Percentiles rank a stretch among this genome's conserved stretches.
phyloP scores from a whole-genome alignment of 306 rosid genomes.

The Pyrus betulifolia region DNA sequence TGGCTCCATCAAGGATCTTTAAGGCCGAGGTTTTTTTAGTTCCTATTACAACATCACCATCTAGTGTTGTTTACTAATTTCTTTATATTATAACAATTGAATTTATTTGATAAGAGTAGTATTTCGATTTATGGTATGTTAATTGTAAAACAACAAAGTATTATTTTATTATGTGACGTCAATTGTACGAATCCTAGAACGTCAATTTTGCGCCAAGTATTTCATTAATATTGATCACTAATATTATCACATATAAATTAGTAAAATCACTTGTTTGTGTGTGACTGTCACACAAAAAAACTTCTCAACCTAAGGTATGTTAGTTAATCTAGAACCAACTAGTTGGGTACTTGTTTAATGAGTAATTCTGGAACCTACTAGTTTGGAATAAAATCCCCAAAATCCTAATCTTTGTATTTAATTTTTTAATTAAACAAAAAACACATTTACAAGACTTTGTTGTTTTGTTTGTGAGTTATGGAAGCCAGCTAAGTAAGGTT shows the following conservation, averaged over 20 bases:
- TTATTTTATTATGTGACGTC: rapidly evolving
- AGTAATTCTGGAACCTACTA: neutral
- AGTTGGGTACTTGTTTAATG: neutral
- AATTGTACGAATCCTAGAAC: rapidly evolving
- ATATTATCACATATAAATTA: too few species aligned
- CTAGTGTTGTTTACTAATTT: too few species aligned
- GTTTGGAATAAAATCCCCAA: neutral
- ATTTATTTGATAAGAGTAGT: too few species aligned
- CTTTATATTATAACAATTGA: too few species aligned
- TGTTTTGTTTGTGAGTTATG: neutral
- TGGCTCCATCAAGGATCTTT: too few species aligned
- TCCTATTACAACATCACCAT: neutral
- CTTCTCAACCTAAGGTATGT: neutral
- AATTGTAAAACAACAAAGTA: too few species aligned
- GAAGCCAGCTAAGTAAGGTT: constrained; percentile 1
- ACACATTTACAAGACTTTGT: neutral
- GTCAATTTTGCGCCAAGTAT: too few species aligned
- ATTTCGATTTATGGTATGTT: neutral
- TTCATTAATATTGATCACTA: too few species aligned
- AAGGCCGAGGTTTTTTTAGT: neutral
- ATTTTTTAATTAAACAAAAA: too few species aligned
- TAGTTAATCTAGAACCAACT: neutral
- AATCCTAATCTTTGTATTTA: neutral
- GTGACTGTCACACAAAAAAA: neutral
- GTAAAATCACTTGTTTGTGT: neutral